These are phyloP conservation scores for Erysimum cheiri DNA, from an alignment of 441 rosid genomes.

Conservation along the genomic window DNA sequence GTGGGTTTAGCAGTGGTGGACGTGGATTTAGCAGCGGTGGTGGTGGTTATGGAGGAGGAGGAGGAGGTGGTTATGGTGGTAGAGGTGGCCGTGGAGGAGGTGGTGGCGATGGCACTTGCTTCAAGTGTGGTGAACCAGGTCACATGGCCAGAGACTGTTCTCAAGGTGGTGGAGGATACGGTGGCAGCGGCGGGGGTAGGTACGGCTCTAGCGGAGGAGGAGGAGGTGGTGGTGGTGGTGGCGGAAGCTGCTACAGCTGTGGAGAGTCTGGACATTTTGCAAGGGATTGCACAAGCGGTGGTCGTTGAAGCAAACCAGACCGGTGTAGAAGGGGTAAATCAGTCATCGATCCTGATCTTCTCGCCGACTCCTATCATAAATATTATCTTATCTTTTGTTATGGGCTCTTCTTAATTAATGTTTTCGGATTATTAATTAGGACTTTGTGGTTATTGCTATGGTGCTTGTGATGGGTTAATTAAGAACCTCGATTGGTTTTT, in stretches of 20 bases:
- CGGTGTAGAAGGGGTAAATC: slow-evolving; percentile 15
- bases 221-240: slow-evolving; percentile 38
- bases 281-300: slow-evolving; percentile 54
- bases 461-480: slow-evolving; percentile 5
- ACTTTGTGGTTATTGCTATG: slow-evolving; percentile 32
- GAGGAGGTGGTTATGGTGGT: slow-evolving; percentile 38
- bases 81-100: slow-evolving; percentile 39
- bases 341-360: slow-evolving; percentile 14
- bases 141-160: slow-evolving; percentile 62
- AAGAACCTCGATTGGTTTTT: not conserved
- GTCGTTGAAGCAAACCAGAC: slow-evolving; percentile 38
- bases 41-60: slow-evolving; percentile 42
- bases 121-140: slow-evolving; percentile 56
- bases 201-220: slow-evolving; percentile 33
- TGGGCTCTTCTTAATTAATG: not conserved
- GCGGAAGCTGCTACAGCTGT: slow-evolving; percentile 56
- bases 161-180: slow-evolving; percentile 38
- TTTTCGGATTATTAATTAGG: slow-evolving; percentile 23
- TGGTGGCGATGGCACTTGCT: slow-evolving; percentile 46
- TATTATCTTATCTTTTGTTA: slow-evolving; percentile 18
- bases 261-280: slow-evolving; percentile 65
- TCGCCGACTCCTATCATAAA: not conserved
- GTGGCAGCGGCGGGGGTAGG: slow-evolving; percentile 34
- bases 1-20: slow-evolving; percentile 27
- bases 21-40: slow-evolving; percentile 43